A percentile compares a stretch with the other conserved stretches of the same genome.
Conservation (phyloP, 352 stramenopile species). For the Phytophthora podocarpi region DNA sequence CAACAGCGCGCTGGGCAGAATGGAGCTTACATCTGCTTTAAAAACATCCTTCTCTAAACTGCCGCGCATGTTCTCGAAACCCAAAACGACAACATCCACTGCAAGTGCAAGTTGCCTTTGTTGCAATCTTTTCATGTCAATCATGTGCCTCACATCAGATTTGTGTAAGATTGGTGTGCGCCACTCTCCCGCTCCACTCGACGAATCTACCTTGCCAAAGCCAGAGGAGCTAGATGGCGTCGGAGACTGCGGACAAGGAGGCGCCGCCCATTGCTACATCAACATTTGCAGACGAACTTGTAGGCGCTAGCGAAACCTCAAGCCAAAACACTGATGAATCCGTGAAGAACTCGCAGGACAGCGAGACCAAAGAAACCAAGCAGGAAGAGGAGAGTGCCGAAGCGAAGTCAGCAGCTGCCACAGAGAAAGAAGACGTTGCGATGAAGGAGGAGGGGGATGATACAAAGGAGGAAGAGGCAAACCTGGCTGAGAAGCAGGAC, state of each 20-base stretch:
- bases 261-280: background rate
- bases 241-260: slow-evolving; percentile 21
- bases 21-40: too few relatives aligned
- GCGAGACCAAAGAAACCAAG: slow-evolving; percentile 10
- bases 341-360: slow-evolving; percentile 9
- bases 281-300: slow-evolving; percentile 6
- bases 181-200: slow-evolving; percentile 6
- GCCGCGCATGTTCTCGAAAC: too few relatives aligned
- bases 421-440: slow-evolving; percentile 16
- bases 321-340: slow-evolving; percentile 18
- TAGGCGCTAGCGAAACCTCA: slow-evolving; percentile 15
- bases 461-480: background rate
- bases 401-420: slow-evolving; percentile 2
- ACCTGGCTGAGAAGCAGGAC: background rate
- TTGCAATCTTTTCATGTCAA: slow-evolving; percentile 12
- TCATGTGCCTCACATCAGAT: background rate
- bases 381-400: slow-evolving; percentile 10
- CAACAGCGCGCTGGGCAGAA: too few relatives aligned
- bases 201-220: slow-evolving; percentile 2
- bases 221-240: slow-evolving; percentile 3
- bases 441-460: slow-evolving; percentile 13
- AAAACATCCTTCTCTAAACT: too few relatives aligned
- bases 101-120: slow-evolving; percentile 9
- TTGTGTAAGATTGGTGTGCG: slow-evolving; percentile 13
- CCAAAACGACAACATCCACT: too few relatives aligned